phyloP scores from a whole-genome alignment of 2,329 filamentous ascomycete genomes.

The Myriosclerotinia scirpicola region DNA sequence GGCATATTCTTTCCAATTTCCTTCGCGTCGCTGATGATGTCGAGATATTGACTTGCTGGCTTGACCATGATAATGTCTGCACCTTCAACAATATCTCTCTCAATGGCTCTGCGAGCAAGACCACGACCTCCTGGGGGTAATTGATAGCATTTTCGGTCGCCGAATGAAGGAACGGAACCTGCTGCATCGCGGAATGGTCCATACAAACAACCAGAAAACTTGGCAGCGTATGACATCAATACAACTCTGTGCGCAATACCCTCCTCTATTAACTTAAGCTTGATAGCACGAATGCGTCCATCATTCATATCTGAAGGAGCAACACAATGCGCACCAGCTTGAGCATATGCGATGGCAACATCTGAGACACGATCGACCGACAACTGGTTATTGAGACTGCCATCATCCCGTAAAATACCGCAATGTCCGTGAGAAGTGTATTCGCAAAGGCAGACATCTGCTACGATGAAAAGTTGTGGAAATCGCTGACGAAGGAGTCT shows the following conservation, averaged over 20 bases:
- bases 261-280: constrained; percentile 93
- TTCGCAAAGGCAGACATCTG: constrained; percentile 96
- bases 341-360: constrained; percentile 96
- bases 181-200: constrained; percentile 97
- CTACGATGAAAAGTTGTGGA: constrained; percentile 85
- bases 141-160: constrained; percentile 96
- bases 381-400: constrained; percentile 86
- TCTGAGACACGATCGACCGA: constrained; percentile 94
- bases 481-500: constrained; percentile 80
- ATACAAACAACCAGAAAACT: constrained; percentile 95
- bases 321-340: constrained; percentile 92
- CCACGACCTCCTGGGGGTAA: constrained; percentile 89
- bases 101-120: constrained; percentile 85
- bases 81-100: constrained; percentile 86
- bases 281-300: constrained; percentile 93
- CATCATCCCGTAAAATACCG: constrained; percentile 91
- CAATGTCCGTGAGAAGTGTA: constrained; percentile 98
- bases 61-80: constrained; percentile 99
- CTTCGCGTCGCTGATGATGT: constrained; percentile 97
- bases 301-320: constrained; percentile 99
- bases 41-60: constrained; percentile 90
- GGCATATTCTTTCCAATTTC: constrained; percentile 89
- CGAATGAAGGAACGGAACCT: constrained; percentile 85
- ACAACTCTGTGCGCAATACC: constrained; percentile 88
- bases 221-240: constrained; percentile 97